These are phyloP conservation scores for Cyberlindnera saturnus DNA, from an alignment of 805 yeast species.

Conservation along the genomic window DNA sequence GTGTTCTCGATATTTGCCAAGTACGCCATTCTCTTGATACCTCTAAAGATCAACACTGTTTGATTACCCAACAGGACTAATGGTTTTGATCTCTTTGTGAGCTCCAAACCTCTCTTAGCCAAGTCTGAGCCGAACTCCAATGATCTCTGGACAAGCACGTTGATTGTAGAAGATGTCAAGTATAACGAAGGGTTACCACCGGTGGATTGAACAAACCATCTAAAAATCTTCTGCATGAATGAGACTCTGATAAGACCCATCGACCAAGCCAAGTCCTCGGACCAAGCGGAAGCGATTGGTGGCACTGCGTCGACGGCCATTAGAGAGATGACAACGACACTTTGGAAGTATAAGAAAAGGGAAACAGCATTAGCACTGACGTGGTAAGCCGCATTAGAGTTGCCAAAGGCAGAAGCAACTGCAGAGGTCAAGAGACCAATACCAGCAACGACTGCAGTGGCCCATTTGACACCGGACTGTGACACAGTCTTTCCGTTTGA, in stretches of 20 bases:
- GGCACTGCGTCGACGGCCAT: constrained; percentile 81
- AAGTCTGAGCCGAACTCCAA: constrained; percentile 22
- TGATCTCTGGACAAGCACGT: constrained; percentile 73
- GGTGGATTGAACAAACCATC: constrained; percentile 83
- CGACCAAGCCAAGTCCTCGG: constrained; percentile 90
- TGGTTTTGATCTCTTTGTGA: constrained; percentile 32
- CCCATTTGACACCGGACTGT: constrained; percentile 94
- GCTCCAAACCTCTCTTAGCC: constrained; percentile 24
- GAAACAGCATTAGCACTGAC: constrained; percentile 83
- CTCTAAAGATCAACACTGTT: constrained; percentile 68
- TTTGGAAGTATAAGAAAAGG: constrained; percentile 80
- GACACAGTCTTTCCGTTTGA: constrained; percentile 89
- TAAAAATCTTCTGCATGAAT: constrained; percentile 80
- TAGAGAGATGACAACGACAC: constrained; percentile 80
- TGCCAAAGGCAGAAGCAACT: constrained; percentile 75
- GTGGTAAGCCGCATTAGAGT: constrained; percentile 84
- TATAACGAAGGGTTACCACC: constrained; percentile 80
- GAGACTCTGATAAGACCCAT: constrained; percentile 77
- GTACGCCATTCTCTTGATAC: constrained; percentile 80
- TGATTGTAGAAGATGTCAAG: constrained; percentile 52
- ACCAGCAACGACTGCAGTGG: constrained; percentile 86
- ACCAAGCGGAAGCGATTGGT: constrained; percentile 90
- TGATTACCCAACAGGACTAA: constrained; percentile 42
- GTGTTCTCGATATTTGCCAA: constrained; percentile 75
- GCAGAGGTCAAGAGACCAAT: constrained; percentile 82